Conservation (phyloP, 1,284 basidiomycete genomes). For the Sanghuangporus sanghuang region DNA sequence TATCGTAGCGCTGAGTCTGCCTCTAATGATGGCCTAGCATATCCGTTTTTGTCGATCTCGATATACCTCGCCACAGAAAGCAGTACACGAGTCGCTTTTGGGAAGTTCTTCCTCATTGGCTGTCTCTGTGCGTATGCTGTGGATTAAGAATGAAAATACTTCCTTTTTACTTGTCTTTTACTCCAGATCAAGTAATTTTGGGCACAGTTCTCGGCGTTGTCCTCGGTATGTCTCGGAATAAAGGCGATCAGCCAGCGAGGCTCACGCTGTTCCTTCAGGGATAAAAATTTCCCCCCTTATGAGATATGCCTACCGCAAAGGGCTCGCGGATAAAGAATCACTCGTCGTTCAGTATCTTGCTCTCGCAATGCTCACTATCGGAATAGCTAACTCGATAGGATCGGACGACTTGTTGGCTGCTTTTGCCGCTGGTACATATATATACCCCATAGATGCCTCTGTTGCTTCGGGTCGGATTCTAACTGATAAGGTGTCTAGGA, state of each 20-base stretch:
- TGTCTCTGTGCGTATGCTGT: conserved; percentile 57
- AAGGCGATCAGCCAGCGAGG: not conserved
- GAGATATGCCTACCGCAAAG: conserved; percentile 71
- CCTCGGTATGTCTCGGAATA: conserved; percentile 44
- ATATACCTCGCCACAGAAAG: conserved; percentile 80
- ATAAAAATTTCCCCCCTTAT: conserved; percentile 74
- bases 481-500: conserved; percentile 35
- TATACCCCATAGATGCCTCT: not conserved
- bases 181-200: conserved; percentile 78
- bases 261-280: conserved; percentile 35
- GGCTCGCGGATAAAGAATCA: conserved; percentile 86
- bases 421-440: conserved; percentile 64
- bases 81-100: conserved; percentile 60
- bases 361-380: conserved; percentile 75
- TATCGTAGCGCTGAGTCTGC: conserved; percentile 80
- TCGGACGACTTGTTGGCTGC: conserved; percentile 86
- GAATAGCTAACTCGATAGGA: conserved; percentile 72
- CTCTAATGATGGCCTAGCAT: conserved; percentile 83
- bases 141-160: not conserved
- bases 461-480: not conserved
- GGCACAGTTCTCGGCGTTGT: conserved; percentile 74
- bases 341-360: conserved; percentile 90
- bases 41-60: conserved; percentile 87
- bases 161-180: not conserved
- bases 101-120: conserved; percentile 71